Evolutionary conservation across 2,329 filamentous ascomycete species (phyloP), one percentile per base, ranked within the genome.

Genomic region (Colletotrichum neosansevieriae): DNA sequence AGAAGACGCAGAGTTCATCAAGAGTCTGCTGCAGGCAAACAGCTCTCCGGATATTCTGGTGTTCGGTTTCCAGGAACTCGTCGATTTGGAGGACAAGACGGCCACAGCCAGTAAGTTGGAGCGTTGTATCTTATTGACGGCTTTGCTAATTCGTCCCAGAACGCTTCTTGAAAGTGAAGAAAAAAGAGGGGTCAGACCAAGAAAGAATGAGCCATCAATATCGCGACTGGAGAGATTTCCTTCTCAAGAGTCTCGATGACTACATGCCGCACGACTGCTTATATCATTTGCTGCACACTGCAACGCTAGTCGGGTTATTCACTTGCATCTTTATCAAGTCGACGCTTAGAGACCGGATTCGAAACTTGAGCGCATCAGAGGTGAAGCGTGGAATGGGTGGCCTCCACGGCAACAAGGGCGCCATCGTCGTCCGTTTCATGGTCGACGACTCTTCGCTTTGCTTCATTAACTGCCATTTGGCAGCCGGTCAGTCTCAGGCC

Each of bases 191-290:
- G 11, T 89, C 91, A 1, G 92, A 94, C 58, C 91, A 93, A 74
- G 94, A 98, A 78, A 89, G 94, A 73, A 98, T 98, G 93, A 97
- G 94, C 79, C 94, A 97, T 73, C 94, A 98, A 76, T 99, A 99
- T 78, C 92, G 96, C 71, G 94, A 97, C 69, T 99, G 96, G 96
- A 89, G 94, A 75, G 94, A 98, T 77, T 94, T 97, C 77, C 84
- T 99, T 34, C 90, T 92, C 45, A 89, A 92, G 67, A 90, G 89
- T 59, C 84, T 99, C 44, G 93, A 97, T 75, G 93, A 97, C 72
- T 90, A 91, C 74, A 92, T 96, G 87, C 91, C 92, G 0, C 81
- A 86, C 7, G 88, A 92, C 61, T 89, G 94, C 71, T 83, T 92
- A 12, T 99, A 98, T 75, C 90, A 94, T 53, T 86, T 97, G 5